A percentile compares a stretch with the other conserved stretches of the same genome.
Conservation (phyloP, 2,329 filamentous ascomycete genomes). For the Neofusicoccum parvum region DNA sequence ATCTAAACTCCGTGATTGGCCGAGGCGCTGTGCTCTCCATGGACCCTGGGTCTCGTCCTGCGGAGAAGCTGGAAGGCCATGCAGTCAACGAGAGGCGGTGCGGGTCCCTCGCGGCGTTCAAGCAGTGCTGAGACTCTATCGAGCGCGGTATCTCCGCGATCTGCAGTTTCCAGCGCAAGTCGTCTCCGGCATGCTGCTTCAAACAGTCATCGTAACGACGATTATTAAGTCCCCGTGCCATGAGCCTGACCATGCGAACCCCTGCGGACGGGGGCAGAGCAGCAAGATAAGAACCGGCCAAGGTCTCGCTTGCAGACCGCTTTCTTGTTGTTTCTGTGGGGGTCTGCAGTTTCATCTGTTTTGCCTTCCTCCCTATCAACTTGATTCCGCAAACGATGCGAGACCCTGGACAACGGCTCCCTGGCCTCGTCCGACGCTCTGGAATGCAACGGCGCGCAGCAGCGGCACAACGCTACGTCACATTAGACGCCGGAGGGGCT, state of each 20-base stretch:
- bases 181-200: not conserved
- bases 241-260: not conserved
- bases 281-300: not conserved
- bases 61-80: not conserved
- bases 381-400: too few species aligned
- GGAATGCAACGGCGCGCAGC: not conserved
- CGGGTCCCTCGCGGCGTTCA: not conserved
- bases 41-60: not conserved
- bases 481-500: not conserved
- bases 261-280: not conserved
- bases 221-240: not conserved
- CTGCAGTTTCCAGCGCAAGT: not conserved
- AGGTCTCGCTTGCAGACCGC: not conserved
- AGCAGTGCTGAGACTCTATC: not conserved
- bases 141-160: not conserved
- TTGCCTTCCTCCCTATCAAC: not conserved
- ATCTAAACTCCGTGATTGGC: conserved; percentile 21
- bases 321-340: not conserved
- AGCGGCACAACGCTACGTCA: not conserved
- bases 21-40: not conserved
- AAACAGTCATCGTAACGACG: not conserved
- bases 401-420: not conserved
- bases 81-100: not conserved
- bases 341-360: not conserved
- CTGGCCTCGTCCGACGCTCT: not conserved